Evolutionary conservation across 2,329 filamentous ascomycete species (phyloP), one percentile per base, ranked within the genome.

Genomic region (Niveomyces coronatus): DNA sequence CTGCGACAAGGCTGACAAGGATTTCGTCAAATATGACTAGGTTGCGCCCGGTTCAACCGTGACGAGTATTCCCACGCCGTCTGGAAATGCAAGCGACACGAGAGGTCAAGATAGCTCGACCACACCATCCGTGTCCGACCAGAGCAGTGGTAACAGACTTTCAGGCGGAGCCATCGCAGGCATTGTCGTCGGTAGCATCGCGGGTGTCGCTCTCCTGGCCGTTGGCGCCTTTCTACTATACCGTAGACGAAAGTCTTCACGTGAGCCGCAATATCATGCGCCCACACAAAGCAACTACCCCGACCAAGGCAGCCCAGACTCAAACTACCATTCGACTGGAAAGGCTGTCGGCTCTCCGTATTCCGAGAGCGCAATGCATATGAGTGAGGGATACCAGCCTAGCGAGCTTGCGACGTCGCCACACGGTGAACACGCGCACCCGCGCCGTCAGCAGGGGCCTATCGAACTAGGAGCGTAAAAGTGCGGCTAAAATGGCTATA

Each of bases 141-240:
- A 20, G 11, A 23, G 28, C 15, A 16, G 22, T 13, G 2, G 7
- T 23, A 9, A 23, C 10, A 15, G 20, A 6, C 24, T 43, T 4
- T 37, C 32, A 3, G 41, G 37, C 16, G 41, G 41, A 15, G 41
- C 41, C 2, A 43, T 43, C 15, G 41, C 41, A 7, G 41, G 41
- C 10, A 40, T 43, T 8, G 41, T 40, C 9, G 20, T 43, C 10
- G 41, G 41, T 6, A 29, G 27, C 16, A 15, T 37, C 22, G 37
- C 30, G 7, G 37, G 24, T 6, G 14, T 40, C n/a, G 33, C 27
- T n/a, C 19, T 40, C 6, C 22, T 43, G 2, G 37, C 33, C 3
- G 10, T 33, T 2, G 37, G 28, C 20, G 37, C 41, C 4, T 43
- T 43, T 31, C 39, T 43, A 13, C 19, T 40, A n/a, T 24, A 37